Evolutionary conservation across 345 rosid genomes (phyloP), one percentile per base, ranked within the genome.

Genomic region (Eucalyptus pauciflora): DNA sequence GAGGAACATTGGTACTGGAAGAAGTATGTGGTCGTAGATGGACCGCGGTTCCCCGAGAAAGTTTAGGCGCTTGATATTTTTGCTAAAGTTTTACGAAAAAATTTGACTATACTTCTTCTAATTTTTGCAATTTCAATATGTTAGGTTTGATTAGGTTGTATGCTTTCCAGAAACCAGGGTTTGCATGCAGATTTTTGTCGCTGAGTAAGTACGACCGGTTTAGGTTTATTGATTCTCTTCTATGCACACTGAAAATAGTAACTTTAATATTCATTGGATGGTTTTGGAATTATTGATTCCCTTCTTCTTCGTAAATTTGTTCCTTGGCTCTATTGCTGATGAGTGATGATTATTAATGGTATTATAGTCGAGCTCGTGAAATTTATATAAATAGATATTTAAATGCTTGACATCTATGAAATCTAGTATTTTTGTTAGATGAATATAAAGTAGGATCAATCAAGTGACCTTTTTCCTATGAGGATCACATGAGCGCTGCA

Each of bases 1-100:
- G 76, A 86, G 52, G 88, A 48, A 33, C 94, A 93, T 45, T 92
- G 93, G 88, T 87, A 51, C 24, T 87, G 88, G 88, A 45, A 87
- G 56, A 87, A 76, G 85, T 87, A 58, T 15, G 58, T 64, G 54
- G 67, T 13, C 50, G 86, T 3, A 22, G 52, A 85, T 43, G 86
- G 20, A 64, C 41, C 41, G 76, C 20, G 11, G 20, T 14, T n/a
- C 76, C 1, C 76, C 6, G 41, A 64, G 76, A 64, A 64, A 64
- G 76, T 64, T n/a, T 64, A 64, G 76, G 76, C 76, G 3, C 10
- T 1, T 7, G 37, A n/a, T 64, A 24, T 64, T 64, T 60, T 31
- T 1, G 41, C 37, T 15, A 4, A 62, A 62, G 41, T 64, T 64
- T 64, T n/a, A n/a, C 9, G 76, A 64, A 7, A 7, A 4, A 15